Evolutionary conservation across 75 land plant species (phyloP), one percentile per base, ranked within the genome.

Genomic region (Pinus taeda): DNA sequence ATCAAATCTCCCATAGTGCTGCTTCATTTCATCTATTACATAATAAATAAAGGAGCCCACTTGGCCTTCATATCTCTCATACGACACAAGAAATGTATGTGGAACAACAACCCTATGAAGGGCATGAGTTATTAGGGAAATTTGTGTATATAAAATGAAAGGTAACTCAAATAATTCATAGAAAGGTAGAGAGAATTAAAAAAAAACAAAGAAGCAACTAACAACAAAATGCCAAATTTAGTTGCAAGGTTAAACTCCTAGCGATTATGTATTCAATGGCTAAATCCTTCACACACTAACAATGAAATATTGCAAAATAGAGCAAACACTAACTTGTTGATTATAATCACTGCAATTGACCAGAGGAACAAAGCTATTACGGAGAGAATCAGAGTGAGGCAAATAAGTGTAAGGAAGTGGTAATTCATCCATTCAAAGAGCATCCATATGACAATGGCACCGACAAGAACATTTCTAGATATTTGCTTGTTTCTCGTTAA

Each of bases 381-480:
- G 17, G 89, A 86, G 76, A 91, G 74, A 57, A 82, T 78, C 18
- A 91, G 77, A 53, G 69, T 83, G 61, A 89, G 80, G 77, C 81
- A 88, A 6, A 86, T 15, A n/a, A 95, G 76, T 29, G 94, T 74
- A 4, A 93, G 73, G 33, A 95, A 79, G 73, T 91, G 82, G 77
- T 90, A 95, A 45, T 92, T 85, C 5, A 91, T 90, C 96, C 93
- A 93, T 81, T 95, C 98, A 81, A 95, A 88, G 0, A 95, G 78
- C 59, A 93, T 75, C 92, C 93, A 95, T 6, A 81, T 73, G 17
- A 73, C 73, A 3, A 93, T 91, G 45, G 96, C 84, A 73, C 85
- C 87, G 71, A 45, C 80, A 57, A 96, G 62, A 36, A 88, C 81
- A 37, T 92, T 77, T 0, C 83, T 79, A 7, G 97, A 96, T 26